Percentiles rank a stretch among this genome's conserved stretches.
phyloP scores from a whole-genome alignment of 1,284 basidiomycete species.

The Fomitiporia mediterranea region DNA sequence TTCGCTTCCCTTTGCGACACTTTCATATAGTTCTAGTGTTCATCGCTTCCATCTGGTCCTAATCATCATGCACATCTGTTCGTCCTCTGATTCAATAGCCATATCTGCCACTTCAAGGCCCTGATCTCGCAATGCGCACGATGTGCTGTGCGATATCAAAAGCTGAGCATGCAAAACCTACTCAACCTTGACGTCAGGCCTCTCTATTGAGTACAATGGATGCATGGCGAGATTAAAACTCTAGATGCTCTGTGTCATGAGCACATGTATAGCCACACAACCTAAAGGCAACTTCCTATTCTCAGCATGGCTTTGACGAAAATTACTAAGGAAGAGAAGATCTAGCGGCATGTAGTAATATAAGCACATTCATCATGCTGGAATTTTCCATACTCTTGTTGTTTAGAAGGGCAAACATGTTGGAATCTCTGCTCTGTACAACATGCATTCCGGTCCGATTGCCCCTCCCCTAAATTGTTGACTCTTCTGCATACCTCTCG shows the following conservation, averaged over 20 bases:
- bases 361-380: neutral
- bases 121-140: neutral
- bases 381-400: neutral
- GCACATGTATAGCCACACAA: no score
- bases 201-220: neutral
- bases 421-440: neutral
- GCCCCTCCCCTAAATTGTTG: neutral
- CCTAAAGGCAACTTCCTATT: no score
- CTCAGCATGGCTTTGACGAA: no score
- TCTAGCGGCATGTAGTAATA: neutral
- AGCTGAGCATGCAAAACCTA: neutral
- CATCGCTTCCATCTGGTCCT: neutral
- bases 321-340: neutral
- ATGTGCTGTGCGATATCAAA: neutral
- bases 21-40: neutral
- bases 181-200: slow-evolving; percentile 5
- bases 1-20: neutral
- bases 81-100: neutral
- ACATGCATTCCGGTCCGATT: neutral
- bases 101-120: neutral
- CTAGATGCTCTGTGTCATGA: no score
- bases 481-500: neutral
- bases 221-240: no score
- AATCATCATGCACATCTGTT: neutral
- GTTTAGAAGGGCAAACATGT: neutral